These are phyloP conservation scores for Kondoa malvinella DNA, from an alignment of 768 basidiomycete genomes.

Conservation along the genomic window DNA sequence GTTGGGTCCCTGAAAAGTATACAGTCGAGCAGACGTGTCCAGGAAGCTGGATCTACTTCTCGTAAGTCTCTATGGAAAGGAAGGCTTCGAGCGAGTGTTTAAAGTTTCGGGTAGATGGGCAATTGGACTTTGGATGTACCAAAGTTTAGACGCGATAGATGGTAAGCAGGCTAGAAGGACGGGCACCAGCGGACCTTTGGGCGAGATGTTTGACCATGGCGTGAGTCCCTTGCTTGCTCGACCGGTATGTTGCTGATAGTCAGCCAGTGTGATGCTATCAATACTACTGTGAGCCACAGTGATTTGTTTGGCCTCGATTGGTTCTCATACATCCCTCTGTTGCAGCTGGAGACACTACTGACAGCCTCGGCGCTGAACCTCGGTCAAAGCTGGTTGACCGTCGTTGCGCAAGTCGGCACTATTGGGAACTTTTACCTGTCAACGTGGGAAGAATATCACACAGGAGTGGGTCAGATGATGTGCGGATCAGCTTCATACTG, in stretches of 20 bases:
- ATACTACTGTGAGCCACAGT: constrained; percentile 55
- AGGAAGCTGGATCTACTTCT: constrained; percentile 79
- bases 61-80: constrained; percentile 36
- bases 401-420: constrained; percentile 61
- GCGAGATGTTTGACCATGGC: constrained; percentile 97
- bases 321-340: constrained; percentile 1
- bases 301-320: constrained; percentile 1
- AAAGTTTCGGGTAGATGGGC: constrained; percentile 57
- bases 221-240: neutral
- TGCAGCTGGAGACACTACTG: constrained; percentile 70
- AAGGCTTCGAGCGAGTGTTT: constrained; percentile 29
- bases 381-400: constrained; percentile 93
- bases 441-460: constrained; percentile 78
- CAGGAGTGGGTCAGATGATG: constrained; percentile 39
- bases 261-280: constrained; percentile 59
- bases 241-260: constrained; percentile 28
- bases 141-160: constrained; percentile 74
- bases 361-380: constrained; percentile 70
- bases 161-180: constrained; percentile 92
- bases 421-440: constrained; percentile 64
- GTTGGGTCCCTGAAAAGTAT: constrained; percentile 39
- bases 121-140: constrained; percentile 74
- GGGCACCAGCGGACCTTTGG: constrained; percentile 92
- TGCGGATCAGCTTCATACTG: neutral
- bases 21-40: constrained; percentile 46